These are phyloP conservation scores for Gossypium bickii DNA, from an alignment of 345 rosid genomes.

Conservation along the genomic window DNA sequence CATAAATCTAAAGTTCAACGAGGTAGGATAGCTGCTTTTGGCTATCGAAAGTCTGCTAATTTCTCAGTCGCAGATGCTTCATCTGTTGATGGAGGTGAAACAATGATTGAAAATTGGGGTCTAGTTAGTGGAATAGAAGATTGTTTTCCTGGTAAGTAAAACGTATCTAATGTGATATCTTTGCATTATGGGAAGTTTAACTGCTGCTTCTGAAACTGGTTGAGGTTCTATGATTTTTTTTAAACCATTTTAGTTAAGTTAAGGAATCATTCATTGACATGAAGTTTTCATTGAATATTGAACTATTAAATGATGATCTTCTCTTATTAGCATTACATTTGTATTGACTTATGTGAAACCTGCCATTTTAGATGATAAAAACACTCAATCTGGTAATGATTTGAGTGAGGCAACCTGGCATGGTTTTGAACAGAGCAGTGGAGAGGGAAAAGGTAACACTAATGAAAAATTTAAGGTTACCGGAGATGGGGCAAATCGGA, in stretches of 20 bases:
- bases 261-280: neutral
- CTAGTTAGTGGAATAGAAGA: conserved; percentile 25
- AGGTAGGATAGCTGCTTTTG: conserved; percentile 37
- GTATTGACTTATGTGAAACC: conserved; percentile 15
- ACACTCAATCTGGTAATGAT: conserved; percentile 23
- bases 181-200: neutral
- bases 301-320: neutral
- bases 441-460: conserved; percentile 1
- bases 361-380: conserved; percentile 29
- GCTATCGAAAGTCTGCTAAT: conserved; percentile 27
- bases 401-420: conserved; percentile 21
- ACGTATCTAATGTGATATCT: neutral
- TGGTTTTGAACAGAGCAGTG: conserved; percentile 26
- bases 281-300: neutral
- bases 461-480: conserved; percentile 14
- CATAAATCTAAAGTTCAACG: conserved; percentile 35
- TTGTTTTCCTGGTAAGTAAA: conserved; percentile 35
- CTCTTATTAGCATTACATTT: neutral
- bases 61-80: conserved; percentile 19
- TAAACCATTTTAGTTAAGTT: neutral
- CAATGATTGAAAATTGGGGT: conserved; percentile 25
- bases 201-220: neutral
- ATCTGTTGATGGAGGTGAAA: conserved; percentile 20
- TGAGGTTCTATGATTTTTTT: neutral
- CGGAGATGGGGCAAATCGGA: conserved; percentile 23